Evolutionary conservation across 768 basidiomycete genomes (phyloP).

Genomic region (Amanita thiersii): DNA sequence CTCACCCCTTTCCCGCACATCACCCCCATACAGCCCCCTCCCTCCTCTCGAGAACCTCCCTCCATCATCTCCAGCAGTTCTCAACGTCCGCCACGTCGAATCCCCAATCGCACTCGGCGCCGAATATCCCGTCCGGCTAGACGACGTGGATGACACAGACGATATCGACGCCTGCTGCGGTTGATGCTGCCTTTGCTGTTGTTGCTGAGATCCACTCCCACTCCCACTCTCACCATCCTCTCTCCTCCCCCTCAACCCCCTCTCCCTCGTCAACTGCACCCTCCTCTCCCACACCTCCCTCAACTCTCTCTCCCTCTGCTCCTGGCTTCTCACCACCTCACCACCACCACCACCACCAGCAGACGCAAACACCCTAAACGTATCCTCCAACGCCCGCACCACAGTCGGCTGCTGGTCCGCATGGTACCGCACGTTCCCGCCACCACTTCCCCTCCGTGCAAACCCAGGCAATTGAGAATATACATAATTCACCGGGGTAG

Average conservation of each 20-base stretch:
- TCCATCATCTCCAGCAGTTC: constrained; percentile 16
- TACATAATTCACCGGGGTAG: constrained; percentile 8
- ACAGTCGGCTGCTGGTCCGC: constrained; percentile 20
- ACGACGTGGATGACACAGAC: too few species aligned
- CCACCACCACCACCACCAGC: constrained; percentile 2
- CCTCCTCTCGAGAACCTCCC: constrained; percentile 9
- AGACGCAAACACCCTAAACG: constrained; percentile 14
- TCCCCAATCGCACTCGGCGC: constrained; percentile 35
- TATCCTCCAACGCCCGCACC: constrained; percentile 47
- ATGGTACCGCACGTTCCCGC: background rate
- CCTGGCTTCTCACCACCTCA: background rate
- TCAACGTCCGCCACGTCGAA: constrained; percentile 35
- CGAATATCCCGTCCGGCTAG: constrained; percentile 20
- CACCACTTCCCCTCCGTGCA: background rate
- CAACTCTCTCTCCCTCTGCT: constrained; percentile 5
- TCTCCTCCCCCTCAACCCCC: background rate
- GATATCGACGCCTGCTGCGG: too few species aligned
- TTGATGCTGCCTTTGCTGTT: too few species aligned
- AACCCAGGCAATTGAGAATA: constrained; percentile 9
- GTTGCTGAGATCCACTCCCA: background rate
- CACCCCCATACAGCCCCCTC: constrained; percentile 5
- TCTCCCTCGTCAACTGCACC: constrained; percentile 4
- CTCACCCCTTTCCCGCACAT: constrained; percentile 5
- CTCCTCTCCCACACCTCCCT: constrained; percentile 6
- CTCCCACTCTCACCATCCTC: background rate